Percentiles rank a stretch among this genome's conserved stretches.
phyloP scores from a whole-genome alignment of 306 rosid species.

The Albizia julibrissin region DNA sequence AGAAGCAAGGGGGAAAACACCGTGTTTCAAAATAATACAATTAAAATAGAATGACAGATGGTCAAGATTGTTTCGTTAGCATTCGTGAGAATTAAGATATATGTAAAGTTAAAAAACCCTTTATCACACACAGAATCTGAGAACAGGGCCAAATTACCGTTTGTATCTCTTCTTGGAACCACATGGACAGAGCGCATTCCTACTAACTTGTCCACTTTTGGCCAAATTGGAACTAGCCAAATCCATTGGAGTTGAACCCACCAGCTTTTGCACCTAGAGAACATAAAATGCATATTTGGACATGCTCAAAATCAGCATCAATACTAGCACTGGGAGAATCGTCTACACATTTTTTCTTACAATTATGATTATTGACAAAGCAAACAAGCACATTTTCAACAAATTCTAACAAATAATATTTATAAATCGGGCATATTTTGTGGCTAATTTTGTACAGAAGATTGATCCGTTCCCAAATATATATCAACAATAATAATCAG shows the following conservation, averaged over 20 bases:
- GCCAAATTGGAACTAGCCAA: conserved; percentile 87
- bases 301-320: conserved; percentile 26
- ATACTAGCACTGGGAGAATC: conserved; percentile 11
- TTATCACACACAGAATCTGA: not conserved
- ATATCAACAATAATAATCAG: not conserved
- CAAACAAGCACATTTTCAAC: conserved; percentile 15
- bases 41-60: not conserved
- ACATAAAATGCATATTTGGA: conserved; percentile 22
- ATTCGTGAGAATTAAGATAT: not conserved
- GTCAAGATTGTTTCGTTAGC: not conserved
- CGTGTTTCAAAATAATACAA: conserved; percentile 8
- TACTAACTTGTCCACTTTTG: conserved; percentile 79
- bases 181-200: conserved; percentile 90
- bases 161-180: conserved; percentile 95
- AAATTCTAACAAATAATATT: conserved; percentile 9
- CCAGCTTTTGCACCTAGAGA: conserved; percentile 76
- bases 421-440: not conserved
- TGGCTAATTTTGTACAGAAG: not conserved
- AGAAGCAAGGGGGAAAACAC: not conserved
- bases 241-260: conserved; percentile 80
- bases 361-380: not conserved
- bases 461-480: not conserved
- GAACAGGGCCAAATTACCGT: conserved; percentile 48
- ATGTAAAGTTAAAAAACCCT: not conserved
- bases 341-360: not conserved